Evolutionary conservation across 1,284 basidiomycete genomes (phyloP), one percentile per base, ranked within the genome.

Genomic region (Phylloboletellus chloephorus): DNA sequence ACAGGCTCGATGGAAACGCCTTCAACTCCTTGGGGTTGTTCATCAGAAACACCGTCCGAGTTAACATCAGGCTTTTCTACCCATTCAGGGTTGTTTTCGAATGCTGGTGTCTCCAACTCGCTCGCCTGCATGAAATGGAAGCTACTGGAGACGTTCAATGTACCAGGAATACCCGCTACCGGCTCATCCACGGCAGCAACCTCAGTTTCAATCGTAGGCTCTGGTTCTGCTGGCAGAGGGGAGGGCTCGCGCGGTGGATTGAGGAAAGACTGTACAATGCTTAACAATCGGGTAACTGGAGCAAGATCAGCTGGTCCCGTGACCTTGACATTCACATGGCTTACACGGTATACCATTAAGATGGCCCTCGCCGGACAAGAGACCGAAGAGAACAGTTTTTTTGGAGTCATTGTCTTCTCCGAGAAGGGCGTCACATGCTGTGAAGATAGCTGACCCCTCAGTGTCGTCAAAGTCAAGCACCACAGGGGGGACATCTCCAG

Each of bases 81-180:
- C 73, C 73, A 77, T 50, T 78, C 74, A 6, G 65, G 63, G 20
- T 54, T 66, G 22, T 72, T 65, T 45, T 78, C 76, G 31, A 73
- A 71, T 9, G 67, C 50, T 19, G 69, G 39, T 3, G 67, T 53
- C 46, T 80, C 86, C 21, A 88, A 67, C 52, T 88, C 85, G 54
- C 84, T 87, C 41, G 73, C 81, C 61, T 84, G 78, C 66, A 88
- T 81, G 61, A 88, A 88, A 52, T 74, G 76, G 69, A 87, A 80
- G 60, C 74, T 74, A 39, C 69, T 70, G 0, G 78, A 67, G 13
- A 62, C 56, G 23, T 65, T 58, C 22, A 66, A 44, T 38, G 62
- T 52, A 26, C 62, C 58, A 9, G 58, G 61, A 37, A 64, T 38
- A 35, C 58, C 61, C 40, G 58, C 40, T n/a, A 63, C 52, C 12